Evolutionary conservation across 2,329 filamentous ascomycete genomes (phyloP), one percentile per base, ranked within the genome.

Genomic region (Pseudogymnoascus sp.): DNA sequence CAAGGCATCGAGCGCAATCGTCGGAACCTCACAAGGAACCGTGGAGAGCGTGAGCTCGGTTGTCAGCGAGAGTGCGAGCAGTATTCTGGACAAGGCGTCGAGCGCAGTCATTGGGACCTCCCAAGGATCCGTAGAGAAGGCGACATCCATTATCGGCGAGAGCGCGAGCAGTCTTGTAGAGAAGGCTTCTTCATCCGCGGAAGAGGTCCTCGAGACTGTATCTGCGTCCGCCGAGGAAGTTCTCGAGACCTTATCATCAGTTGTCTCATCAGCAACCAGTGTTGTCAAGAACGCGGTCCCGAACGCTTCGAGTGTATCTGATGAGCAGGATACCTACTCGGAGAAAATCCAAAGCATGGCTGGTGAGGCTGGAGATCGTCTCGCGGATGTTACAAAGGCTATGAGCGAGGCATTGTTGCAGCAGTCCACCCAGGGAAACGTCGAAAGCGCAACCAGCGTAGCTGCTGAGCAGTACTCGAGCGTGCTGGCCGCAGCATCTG

Each of bases 391-490:
- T 51, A 85, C 81, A 13, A 77, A 77, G 69, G 82, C 81, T 31
- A 81, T 85, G 31, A 82, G 81, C 65, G 82, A 85, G 73, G 84
- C 83, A 25, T 72, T 83, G 8, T 71, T 82, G 28, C 5, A 39
- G 14, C 19, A 61, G 36, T 78, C 54, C 11, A 69, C 66, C 73
- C 61, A 81, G 67, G 80, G 79, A 5, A 74, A 73, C 21, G 77
- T 79, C 3, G 81, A 82, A 66, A 80, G 79, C 48, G 76, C 79
- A 6, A 81, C 79, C 2, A 84, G 81, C 57, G 69, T 85, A 34
- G 83, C 83, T 34, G 79, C 77, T 57, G 83, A 83, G 61, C 80
- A 85, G 67, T 86, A 85, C 67, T 78, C 80, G 14, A 81, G 78
- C 65, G 85, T 84, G 16, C 71, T 86, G 28, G 76, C 78, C 37